Evolutionary conservation across 164 flowering plant species (phyloP).

Genomic region (Pachysandra terminalis): DNA sequence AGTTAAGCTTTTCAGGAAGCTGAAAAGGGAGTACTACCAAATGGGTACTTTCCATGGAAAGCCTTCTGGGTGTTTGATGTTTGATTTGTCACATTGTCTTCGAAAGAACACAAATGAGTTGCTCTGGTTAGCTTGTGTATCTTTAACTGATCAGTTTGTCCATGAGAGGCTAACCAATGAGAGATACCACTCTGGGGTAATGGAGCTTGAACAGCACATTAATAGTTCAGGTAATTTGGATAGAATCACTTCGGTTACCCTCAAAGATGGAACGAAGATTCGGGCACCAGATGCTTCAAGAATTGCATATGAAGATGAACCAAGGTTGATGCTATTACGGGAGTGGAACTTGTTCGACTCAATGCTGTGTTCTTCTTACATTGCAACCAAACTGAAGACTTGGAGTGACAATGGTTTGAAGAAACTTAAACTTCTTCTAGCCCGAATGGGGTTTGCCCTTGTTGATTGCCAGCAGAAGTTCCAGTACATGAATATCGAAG

Average conservation of each 20-base stretch:
- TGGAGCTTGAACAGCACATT: slow-evolving; percentile 95
- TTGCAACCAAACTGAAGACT: slow-evolving; percentile 86
- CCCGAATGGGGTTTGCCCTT: slow-evolving; percentile 91
- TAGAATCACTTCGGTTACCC: slow-evolving; percentile 71
- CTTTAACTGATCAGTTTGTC: slow-evolving; percentile 90
- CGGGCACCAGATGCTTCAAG: slow-evolving; percentile 76
- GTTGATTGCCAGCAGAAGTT: slow-evolving; percentile 94
- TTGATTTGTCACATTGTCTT: slow-evolving; percentile 66
- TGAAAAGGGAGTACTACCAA: slow-evolving; percentile 67
- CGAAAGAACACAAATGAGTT: slow-evolving; percentile 86
- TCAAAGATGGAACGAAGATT: slow-evolving; percentile 90
- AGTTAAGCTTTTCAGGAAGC: slow-evolving; percentile 46
- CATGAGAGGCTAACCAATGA: slow-evolving; percentile 89
- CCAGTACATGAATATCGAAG: slow-evolving; percentile 83
- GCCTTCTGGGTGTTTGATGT: slow-evolving; percentile 94
- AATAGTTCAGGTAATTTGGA: slow-evolving; percentile 85
- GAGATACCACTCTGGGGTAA: slow-evolving; percentile 83
- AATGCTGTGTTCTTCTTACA: slow-evolving; percentile 91
- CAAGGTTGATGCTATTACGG: slow-evolving; percentile 78
- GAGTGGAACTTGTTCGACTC: slow-evolving; percentile 98
- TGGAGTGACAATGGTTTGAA: slow-evolving; percentile 98
- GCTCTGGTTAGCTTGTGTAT: slow-evolving; percentile 95
- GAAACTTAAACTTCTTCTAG: slow-evolving; percentile 78
- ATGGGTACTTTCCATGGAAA: slow-evolving; percentile 94
- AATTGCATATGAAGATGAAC: slow-evolving; percentile 91